Base-by-base conservation (phyloP, 176 grass and related monocot species). In the Cymbopogon citratus region DNA sequence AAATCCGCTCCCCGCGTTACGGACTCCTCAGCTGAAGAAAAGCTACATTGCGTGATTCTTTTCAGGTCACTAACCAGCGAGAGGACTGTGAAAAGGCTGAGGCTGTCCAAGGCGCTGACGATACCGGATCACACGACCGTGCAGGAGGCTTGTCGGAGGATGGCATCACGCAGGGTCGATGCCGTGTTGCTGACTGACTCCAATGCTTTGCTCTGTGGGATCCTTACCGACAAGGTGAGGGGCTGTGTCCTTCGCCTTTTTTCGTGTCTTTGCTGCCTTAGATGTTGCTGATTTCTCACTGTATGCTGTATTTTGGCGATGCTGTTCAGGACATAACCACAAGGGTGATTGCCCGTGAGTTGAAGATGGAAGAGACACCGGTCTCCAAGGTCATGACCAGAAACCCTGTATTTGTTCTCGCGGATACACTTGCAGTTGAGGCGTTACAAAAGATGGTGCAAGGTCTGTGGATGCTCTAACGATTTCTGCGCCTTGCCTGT, bases 391-490 rank as follows among this genome's bases (percentile, higher is more conserved):
- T 93, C 34, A 99, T 99, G 96, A 93, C 92, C 11, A 85, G 96
- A 79, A 95, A 99, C 43, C 96, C 96, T 48, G 80, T 90, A 23
- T 95, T 99, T 62, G 96, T 99, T 87, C 92, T 95, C 0, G 85
- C 91, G 3, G 96, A 99, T 65, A 99, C 92, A 19, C 78, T 95
- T 23, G 96, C 96, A 1, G 92, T 99, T 2, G 96, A 99, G 78
- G 96, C 96, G 21, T 80, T 99, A 85, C 96, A 99, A 79, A 99
- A 99, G 84, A 99, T 99, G 96, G 92, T 99, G 65, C 96, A 93
- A 93, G 92, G 96, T 99, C 59, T 67, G 85, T 85, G 21, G 54
- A 81, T 82, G 8, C 43, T n/a, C 5, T 7, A 12, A 2, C 0
- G 65, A 13, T 71, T 48, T 33, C 60, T 71, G 18, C 6, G 16